Conservation (phyloP, 805 yeast genomes). For the Starmerella bombicola region DNA sequence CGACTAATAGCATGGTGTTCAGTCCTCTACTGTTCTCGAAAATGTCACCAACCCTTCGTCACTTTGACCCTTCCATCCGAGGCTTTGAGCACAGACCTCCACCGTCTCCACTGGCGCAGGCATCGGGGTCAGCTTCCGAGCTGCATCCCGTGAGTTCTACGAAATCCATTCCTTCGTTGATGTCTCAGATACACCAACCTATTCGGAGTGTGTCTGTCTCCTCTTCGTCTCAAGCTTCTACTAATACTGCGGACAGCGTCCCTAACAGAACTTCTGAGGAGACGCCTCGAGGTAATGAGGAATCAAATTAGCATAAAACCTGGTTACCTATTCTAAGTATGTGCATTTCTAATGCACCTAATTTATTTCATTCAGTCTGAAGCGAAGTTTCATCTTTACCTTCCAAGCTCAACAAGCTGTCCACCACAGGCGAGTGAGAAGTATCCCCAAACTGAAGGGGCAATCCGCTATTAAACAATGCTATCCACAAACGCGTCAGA, state of each 20-base stretch:
- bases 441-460: constrained; percentile 9
- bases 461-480: constrained; percentile 6
- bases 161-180: not conserved
- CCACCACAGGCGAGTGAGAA: not conserved
- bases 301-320: no score
- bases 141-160: constrained; percentile 1
- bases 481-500: constrained; percentile 7
- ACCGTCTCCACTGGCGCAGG: not conserved
- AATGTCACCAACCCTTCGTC: constrained; percentile 23
- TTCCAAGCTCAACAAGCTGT: constrained; percentile 1
- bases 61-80: constrained; percentile 22
- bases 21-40: constrained; percentile 20
- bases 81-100: constrained; percentile 19
- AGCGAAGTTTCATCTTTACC: no score
- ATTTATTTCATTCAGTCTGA: no score
- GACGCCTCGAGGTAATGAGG: no score
- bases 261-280: no score
- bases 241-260: no score
- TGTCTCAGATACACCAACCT: not conserved
- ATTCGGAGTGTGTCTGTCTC: no score
- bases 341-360: no score
- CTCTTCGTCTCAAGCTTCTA: no score
- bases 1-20: constrained; percentile 17
- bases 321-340: no score
- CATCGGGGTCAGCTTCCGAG: not conserved